Evolutionary conservation across 176 grass and related monocot genomes (phyloP).

Genomic region (Poa pratensis): DNA sequence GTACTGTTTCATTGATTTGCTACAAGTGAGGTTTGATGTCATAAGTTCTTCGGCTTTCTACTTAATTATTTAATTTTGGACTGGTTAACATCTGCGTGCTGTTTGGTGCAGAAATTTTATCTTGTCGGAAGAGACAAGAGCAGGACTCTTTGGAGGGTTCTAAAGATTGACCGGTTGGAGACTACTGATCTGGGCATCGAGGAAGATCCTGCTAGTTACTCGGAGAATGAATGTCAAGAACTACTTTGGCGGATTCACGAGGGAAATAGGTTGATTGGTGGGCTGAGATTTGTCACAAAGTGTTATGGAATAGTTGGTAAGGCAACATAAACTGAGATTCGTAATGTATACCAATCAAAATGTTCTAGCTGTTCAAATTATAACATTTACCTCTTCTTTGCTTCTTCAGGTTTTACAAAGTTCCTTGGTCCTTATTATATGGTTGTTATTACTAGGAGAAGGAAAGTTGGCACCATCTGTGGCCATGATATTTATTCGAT

Average conservation of each 20-base stretch:
- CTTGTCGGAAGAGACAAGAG: conserved; percentile 84
- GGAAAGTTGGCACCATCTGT: conserved; percentile 88
- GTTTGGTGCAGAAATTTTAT: conserved; percentile 90
- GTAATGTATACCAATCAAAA: conserved; percentile 20
- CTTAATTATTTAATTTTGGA: conserved; percentile 18
- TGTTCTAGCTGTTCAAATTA: conserved; percentile 24
- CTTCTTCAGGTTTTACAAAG: conserved; percentile 81
- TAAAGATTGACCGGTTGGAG: conserved; percentile 84
- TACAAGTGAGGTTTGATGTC: conserved; percentile 8
- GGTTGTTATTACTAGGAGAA: conserved; percentile 92
- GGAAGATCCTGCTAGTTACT: conserved; percentile 84
- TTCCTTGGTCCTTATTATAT: conserved; percentile 98
- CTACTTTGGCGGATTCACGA: conserved; percentile 77
- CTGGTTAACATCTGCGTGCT: not conserved
- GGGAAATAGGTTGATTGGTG: conserved; percentile 81
- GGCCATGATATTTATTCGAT: conserved; percentile 84
- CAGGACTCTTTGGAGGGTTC: conserved; percentile 72
- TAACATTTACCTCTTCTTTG: conserved; percentile 42
- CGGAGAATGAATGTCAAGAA: conserved; percentile 68
- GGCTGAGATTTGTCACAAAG: conserved; percentile 90
- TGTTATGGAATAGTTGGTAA: conserved; percentile 96
- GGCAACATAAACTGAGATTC: conserved; percentile 29
- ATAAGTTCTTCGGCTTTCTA: not conserved
- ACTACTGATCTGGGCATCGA: conserved; percentile 63
- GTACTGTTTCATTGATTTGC: conserved; percentile 41